phyloP scores from a whole-genome alignment of 1,284 basidiomycete genomes.

The Apiotrichum montevideense region DNA sequence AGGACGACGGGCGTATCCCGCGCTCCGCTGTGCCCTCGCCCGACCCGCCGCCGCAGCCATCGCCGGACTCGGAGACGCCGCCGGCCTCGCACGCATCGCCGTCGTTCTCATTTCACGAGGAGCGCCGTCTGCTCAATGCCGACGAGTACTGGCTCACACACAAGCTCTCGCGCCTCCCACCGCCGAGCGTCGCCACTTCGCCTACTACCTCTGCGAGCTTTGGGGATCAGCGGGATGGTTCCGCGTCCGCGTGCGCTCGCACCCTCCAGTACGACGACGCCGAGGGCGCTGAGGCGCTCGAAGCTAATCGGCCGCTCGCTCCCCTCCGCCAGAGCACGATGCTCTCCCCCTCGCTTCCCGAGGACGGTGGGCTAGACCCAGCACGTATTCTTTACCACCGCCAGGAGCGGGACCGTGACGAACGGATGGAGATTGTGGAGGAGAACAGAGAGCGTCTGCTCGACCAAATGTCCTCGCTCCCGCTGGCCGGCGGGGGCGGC shows the following conservation, averaged over 20 bases:
- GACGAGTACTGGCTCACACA: conserved; percentile 46
- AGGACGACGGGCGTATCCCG: neutral
- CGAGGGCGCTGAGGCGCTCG: conserved; percentile 5
- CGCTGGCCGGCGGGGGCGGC: neutral
- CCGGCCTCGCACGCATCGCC: conserved; percentile 30
- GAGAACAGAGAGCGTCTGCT: conserved; percentile 30
- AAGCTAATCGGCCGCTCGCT: conserved; percentile 2
- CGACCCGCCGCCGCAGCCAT: neutral
- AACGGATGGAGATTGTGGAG: conserved; percentile 38
- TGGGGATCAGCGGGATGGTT: neutral
- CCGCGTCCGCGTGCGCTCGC: neutral
- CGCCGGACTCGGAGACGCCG: conserved; percentile 13
- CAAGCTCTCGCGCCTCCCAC: conserved; percentile 39
- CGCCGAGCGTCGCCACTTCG: conserved; percentile 21
- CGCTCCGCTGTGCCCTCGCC: too few species aligned
- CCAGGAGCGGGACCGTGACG: conserved; percentile 31
- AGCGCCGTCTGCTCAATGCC: conserved; percentile 38
- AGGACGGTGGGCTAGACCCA: conserved; percentile 30
- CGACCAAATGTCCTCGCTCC: neutral
- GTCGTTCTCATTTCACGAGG: conserved; percentile 47
- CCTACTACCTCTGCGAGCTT: neutral
- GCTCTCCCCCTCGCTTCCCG: conserved; percentile 25
- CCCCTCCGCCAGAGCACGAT: conserved; percentile 14
- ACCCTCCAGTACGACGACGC: conserved; percentile 7
- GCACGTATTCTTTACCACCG: conserved; percentile 19